Conservation (phyloP, 371 early-diverging fungal genomes). For the Mucor velutinosus region DNA sequence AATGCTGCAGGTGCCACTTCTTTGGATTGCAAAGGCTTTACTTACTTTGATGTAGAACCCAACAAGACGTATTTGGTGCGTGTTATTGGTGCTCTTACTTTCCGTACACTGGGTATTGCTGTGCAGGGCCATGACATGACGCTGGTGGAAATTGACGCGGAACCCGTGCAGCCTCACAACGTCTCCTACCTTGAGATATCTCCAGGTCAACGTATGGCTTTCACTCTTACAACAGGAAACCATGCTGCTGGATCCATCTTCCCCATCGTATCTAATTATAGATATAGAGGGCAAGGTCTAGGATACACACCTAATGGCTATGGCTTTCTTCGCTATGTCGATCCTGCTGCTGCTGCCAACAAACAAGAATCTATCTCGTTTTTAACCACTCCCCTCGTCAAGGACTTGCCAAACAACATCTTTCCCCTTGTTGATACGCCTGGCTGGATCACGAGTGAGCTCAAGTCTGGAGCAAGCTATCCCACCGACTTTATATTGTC, state of each 20-base stretch:
- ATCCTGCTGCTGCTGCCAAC: background rate
- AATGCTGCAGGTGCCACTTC: background rate
- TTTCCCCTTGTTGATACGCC: background rate
- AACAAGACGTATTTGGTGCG: conserved; percentile 37
- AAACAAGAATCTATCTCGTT: background rate
- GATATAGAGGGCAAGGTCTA: background rate
- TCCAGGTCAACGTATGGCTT: conserved; percentile 44
- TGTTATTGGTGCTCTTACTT: conserved; percentile 35
- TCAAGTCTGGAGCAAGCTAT: background rate
- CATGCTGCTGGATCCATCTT: conserved; percentile 18
- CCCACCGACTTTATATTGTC: background rate
- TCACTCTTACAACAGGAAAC: conserved; percentile 29
- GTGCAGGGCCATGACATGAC: conserved; percentile 35
- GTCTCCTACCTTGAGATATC: conserved; percentile 33
- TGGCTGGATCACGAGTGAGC: conserved; percentile 11
- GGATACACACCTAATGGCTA: conserved; percentile 18
- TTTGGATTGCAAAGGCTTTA: conserved; percentile 28
- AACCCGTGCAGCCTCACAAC: conserved; percentile 28
- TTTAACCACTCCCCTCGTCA: background rate
- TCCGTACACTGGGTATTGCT: conserved; percentile 33
- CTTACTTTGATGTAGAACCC: conserved; percentile 27
- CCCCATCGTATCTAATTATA: conserved; percentile 20
- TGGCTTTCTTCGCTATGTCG: conserved; percentile 17
- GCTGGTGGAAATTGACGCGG: conserved; percentile 44
- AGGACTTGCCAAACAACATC: background rate